These are phyloP conservation scores for Aspergillus amoenus DNA, from an alignment of 2,329 filamentous ascomycete genomes.

Conservation along the genomic window DNA sequence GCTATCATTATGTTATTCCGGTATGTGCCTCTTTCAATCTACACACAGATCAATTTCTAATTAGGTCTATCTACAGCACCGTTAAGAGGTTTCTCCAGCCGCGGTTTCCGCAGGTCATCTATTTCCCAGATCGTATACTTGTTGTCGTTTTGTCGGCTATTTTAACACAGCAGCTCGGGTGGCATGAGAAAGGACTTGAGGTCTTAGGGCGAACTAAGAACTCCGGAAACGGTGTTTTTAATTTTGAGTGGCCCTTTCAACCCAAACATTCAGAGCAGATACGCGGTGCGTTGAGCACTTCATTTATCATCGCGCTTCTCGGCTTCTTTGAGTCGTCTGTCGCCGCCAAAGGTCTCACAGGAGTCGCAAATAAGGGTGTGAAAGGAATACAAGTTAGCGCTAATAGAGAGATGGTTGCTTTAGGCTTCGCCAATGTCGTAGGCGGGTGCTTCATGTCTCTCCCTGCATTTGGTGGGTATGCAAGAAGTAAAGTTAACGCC, in stretches of 20 bases:
- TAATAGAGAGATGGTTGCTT: conserved; percentile 88
- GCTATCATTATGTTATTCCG: conserved; percentile 85
- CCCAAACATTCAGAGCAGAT: conserved; percentile 75
- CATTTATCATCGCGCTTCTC: conserved; percentile 87
- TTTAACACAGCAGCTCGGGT: conserved; percentile 72
- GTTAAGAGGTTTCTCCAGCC: conserved; percentile 79
- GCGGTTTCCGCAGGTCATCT: conserved; percentile 76
- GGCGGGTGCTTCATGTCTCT: conserved; percentile 90
- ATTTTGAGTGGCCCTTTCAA: conserved; percentile 83
- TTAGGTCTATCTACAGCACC: conserved; percentile 55
- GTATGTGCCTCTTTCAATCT: conserved; percentile 47
- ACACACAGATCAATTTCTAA: conserved; percentile 2
- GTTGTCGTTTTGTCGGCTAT: conserved; percentile 84
- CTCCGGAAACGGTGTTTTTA: conserved; percentile 67
- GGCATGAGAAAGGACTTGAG: conserved; percentile 77
- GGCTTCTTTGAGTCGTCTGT: conserved; percentile 99
- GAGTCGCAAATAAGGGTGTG: conserved; percentile 58
- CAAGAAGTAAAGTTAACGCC: conserved; percentile 90
- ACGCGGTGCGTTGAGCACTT: conserved; percentile 81
- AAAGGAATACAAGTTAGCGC: conserved; percentile 80
- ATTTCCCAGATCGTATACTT: conserved; percentile 85
- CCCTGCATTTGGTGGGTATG: conserved; percentile 94
- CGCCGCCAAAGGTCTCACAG: conserved; percentile 83
- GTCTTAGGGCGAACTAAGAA: conserved; percentile 78
- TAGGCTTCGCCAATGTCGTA: conserved; percentile 87